Evolutionary conservation across 202 grass and related monocot species (phyloP).

Genomic region (Elaeis oleifera): DNA sequence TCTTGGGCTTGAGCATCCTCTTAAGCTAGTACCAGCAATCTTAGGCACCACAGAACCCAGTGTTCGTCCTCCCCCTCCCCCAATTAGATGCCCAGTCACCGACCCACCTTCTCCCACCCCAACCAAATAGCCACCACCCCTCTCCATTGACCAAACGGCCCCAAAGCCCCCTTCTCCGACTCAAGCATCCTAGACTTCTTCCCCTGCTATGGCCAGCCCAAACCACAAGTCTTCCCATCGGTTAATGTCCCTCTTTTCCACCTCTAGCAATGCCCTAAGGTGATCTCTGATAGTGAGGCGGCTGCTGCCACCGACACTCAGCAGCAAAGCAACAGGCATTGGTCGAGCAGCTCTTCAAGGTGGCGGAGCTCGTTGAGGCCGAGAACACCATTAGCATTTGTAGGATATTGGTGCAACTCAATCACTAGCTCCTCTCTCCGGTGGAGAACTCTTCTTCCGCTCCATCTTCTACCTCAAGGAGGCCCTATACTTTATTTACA

Average conservation of each 20-base stretch:
- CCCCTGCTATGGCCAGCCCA: neutral
- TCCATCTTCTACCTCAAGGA: conserved; percentile 19
- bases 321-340: neutral
- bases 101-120: conserved; percentile 17
- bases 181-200: neutral
- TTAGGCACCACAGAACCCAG: conserved; percentile 12
- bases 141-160: conserved; percentile 15
- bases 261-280: neutral
- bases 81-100: no score
- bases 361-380: neutral
- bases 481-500: neutral
- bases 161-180: neutral
- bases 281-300: neutral
- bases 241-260: neutral
- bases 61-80: conserved; percentile 46
- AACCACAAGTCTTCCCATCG: neutral
- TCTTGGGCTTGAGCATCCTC: conserved; percentile 31
- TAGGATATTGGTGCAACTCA: neutral
- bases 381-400: neutral
- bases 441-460: neutral
- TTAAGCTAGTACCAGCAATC: conserved; percentile 29
- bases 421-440: conserved; percentile 1
- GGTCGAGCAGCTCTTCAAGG: neutral
- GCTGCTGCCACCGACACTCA: neutral
- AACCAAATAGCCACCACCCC: conserved; percentile 1